Conservation (phyloP, 1,284 basidiomycete genomes). For the Cryptococcus sp. region DNA sequence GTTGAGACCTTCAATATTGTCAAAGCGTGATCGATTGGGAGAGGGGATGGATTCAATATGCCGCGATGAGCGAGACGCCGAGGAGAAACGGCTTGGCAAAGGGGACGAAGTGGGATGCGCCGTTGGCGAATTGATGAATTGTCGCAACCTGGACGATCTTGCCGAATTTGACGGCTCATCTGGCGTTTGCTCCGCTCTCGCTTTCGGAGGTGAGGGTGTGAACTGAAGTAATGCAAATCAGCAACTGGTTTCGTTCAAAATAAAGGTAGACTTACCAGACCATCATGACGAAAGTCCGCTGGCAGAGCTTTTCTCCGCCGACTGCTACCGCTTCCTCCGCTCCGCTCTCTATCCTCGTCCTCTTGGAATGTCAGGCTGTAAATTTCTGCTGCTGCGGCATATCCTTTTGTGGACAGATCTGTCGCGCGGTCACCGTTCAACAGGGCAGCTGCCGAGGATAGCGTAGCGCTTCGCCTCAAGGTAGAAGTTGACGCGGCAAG, state of each 20-base stretch:
- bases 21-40: slow-evolving; percentile 2
- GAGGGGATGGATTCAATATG: slow-evolving; percentile 13
- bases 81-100: slow-evolving; percentile 11
- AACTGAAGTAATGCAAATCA: slow-evolving; percentile 22
- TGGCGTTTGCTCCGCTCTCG: neutral
- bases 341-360: slow-evolving; percentile 23
- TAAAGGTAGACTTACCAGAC: slow-evolving; percentile 29
- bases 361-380: slow-evolving; percentile 5
- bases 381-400: neutral
- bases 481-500: slow-evolving; percentile 1
- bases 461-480: slow-evolving; percentile 20
- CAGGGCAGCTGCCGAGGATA: slow-evolving; percentile 8
- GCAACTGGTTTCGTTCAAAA: neutral
- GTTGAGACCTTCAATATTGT: slow-evolving; percentile 16
- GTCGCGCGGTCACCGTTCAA: neutral
- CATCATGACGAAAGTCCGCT: slow-evolving; percentile 35
- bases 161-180: slow-evolving; percentile 17
- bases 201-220: slow-evolving; percentile 37
- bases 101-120: slow-evolving; percentile 13
- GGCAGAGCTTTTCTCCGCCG: slow-evolving; percentile 37
- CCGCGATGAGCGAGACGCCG: slow-evolving; percentile 9
- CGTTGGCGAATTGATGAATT: slow-evolving; percentile 16
- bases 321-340: slow-evolving; percentile 26
- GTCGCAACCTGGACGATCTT: slow-evolving; percentile 15
- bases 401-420: neutral